A percentile compares a stretch with the other conserved stretches of the same genome.
phyloP scores from a whole-genome alignment of 768 basidiomycete species.

The Kwoniella shandongensis region DNA sequence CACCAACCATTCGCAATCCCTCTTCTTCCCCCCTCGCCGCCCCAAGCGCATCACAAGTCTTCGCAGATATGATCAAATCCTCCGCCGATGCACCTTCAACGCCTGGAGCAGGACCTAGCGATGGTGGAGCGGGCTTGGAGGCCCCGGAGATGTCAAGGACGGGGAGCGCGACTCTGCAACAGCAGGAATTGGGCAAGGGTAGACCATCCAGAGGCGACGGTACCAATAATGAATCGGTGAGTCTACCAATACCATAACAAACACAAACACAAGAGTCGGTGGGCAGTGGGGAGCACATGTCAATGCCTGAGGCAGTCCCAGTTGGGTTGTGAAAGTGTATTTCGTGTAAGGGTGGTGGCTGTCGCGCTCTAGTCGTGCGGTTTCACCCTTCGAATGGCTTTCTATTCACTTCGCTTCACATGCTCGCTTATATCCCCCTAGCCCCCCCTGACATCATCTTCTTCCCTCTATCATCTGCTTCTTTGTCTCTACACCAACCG shows the following conservation, averaged over 20 bases:
- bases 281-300: too few relatives aligned
- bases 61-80: slow-evolving; percentile 20
- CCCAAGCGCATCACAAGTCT: slow-evolving; percentile 12
- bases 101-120: slow-evolving; percentile 3
- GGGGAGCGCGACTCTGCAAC: slow-evolving; percentile 9
- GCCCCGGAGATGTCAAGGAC: background rate
- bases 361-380: background rate
- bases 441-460: background rate
- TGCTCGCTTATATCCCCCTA: background rate
- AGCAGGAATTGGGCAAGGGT: slow-evolving; percentile 23
- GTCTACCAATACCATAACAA: too few relatives aligned
- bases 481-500: background rate
- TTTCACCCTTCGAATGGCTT: background rate
- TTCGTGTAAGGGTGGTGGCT: background rate
- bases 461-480: background rate
- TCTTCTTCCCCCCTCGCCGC: background rate
- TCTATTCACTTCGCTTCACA: background rate
- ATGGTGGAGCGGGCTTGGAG: background rate
- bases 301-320: background rate
- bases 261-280: too few relatives aligned
- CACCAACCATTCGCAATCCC: slow-evolving; percentile 27
- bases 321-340: background rate
- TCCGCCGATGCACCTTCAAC: background rate
- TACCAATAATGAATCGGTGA: too few relatives aligned
- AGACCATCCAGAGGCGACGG: slow-evolving; percentile 4